Evolutionary conservation across 1,284 basidiomycete genomes (phyloP).

Genomic region (Laetiporus sulphureus): DNA sequence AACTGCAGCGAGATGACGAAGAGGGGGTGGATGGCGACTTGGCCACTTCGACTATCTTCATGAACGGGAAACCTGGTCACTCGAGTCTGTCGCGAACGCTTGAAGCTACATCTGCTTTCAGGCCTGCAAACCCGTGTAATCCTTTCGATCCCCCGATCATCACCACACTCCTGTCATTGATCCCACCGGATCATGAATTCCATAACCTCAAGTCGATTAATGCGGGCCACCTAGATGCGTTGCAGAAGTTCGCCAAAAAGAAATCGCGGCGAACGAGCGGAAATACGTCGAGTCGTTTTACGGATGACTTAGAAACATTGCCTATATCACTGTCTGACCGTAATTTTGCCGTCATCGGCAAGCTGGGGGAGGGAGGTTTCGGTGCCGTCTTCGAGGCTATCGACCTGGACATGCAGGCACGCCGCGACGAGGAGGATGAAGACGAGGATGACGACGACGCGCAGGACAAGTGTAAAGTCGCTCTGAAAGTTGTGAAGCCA

Average conservation of each 20-base stretch:
- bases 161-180: slow-evolving; percentile 58
- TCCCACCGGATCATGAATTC: slow-evolving; percentile 61
- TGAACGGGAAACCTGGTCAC: slow-evolving; percentile 52
- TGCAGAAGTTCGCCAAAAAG: slow-evolving; percentile 62
- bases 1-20: slow-evolving; percentile 27
- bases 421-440: slow-evolving; percentile 32
- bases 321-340: slow-evolving; percentile 50
- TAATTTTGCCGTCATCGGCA: slow-evolving; percentile 69
- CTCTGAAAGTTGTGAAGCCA: slow-evolving; percentile 91
- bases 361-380: slow-evolving; percentile 96
- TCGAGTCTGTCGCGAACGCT: slow-evolving; percentile 60
- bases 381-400: slow-evolving; percentile 88
- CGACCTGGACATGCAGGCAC: slow-evolving; percentile 36
- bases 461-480: slow-evolving; percentile 60
- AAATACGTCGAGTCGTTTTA: slow-evolving; percentile 32
- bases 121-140: slow-evolving; percentile 83
- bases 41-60: slow-evolving; percentile 5
- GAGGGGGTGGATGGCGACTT: slow-evolving; percentile 15
- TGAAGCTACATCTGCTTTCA: slow-evolving; percentile 54
- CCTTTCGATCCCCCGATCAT: slow-evolving; percentile 73
- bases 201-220: slow-evolving; percentile 52
- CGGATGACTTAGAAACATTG: slow-evolving; percentile 37
- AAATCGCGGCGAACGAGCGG: slow-evolving; percentile 44
- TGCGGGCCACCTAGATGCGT: slow-evolving; percentile 53
- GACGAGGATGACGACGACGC: slow-evolving; percentile 55